A percentile compares a stretch with the other conserved stretches of the same genome.
These are phyloP conservation scores for Volvox carteri DNA, from an alignment of 163 green algal species.

Conservation along the genomic window DNA sequence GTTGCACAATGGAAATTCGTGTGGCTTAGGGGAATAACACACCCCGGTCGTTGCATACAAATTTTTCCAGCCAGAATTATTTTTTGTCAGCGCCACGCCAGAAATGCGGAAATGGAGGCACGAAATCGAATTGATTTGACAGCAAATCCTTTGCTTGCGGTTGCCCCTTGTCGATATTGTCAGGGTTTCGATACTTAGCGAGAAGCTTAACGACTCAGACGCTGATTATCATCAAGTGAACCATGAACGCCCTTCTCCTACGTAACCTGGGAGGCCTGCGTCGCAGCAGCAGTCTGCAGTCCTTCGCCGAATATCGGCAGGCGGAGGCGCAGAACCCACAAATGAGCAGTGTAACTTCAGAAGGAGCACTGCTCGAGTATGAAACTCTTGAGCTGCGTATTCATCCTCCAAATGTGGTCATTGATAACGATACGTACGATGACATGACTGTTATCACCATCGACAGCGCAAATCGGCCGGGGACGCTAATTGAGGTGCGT, in stretches of 20 bases:
- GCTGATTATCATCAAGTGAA: background rate
- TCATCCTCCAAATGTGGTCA: constrained; percentile 79
- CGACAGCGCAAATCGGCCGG: constrained; percentile 94
- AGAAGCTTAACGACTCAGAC: background rate
- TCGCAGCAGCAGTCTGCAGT: constrained; percentile 64
- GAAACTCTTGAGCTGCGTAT: constrained; percentile 90
- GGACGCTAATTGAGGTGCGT: constrained; percentile 93
- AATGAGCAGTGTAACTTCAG: constrained; percentile 69
- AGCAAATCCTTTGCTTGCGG: background rate
- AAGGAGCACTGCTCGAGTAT: constrained; percentile 85
- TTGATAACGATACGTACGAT: constrained; percentile 88
- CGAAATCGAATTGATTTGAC: background rate
- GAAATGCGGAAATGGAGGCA: background rate
- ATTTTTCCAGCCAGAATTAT: background rate
- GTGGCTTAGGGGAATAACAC: background rate
- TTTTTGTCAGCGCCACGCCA: background rate
- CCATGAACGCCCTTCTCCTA: constrained; percentile 70
- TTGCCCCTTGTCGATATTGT: background rate
- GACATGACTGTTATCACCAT: constrained; percentile 90
- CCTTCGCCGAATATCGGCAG: constrained; percentile 74
- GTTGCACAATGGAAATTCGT: background rate
- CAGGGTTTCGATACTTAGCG: background rate
- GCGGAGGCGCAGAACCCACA: constrained; percentile 69
- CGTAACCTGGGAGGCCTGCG: constrained; percentile 64
- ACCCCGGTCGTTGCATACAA: background rate